These are phyloP conservation scores for Epicoccum nigrum DNA, from an alignment of 2,329 filamentous ascomycete genomes.

Conservation along the genomic window DNA sequence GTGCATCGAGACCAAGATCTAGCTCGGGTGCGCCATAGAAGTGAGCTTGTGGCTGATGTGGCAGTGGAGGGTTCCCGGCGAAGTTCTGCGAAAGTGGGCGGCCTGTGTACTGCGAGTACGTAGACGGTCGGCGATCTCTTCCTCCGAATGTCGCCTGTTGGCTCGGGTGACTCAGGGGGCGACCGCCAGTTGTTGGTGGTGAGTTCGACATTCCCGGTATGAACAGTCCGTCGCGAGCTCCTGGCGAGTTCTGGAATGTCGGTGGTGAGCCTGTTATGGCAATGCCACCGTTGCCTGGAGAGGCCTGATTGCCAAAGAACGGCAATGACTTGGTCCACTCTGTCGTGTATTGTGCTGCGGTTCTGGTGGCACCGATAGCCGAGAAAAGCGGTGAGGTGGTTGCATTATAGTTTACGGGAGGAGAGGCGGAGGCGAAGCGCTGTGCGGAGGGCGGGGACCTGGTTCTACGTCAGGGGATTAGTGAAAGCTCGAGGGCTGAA, in stretches of 20 bases:
- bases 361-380: slow-evolving; percentile 47
- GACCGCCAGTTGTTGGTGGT: slow-evolving; percentile 36
- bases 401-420: slow-evolving; percentile 43
- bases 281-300: slow-evolving; percentile 49
- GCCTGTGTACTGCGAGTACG: slow-evolving; percentile 57
- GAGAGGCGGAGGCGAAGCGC: slow-evolving; percentile 45
- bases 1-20: slow-evolving; percentile 62
- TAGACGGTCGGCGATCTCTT: slow-evolving; percentile 56
- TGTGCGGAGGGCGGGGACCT: slow-evolving; percentile 45
- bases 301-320: slow-evolving; percentile 51
- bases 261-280: slow-evolving; percentile 55
- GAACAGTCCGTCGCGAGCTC: slow-evolving; percentile 38
- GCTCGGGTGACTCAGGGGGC: slow-evolving; percentile 56
- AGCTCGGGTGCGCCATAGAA: slow-evolving; percentile 78
- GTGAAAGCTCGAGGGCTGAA: slow-evolving; percentile 3
- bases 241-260: slow-evolving; percentile 43
- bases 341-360: slow-evolving; percentile 48
- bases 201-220: slow-evolving; percentile 48
- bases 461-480: slow-evolving; percentile 35
- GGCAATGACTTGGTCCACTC: slow-evolving; percentile 56
- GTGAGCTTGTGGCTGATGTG: slow-evolving; percentile 77
- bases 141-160: slow-evolving; percentile 53
- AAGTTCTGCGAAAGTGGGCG: slow-evolving; percentile 54
- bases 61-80: slow-evolving; percentile 66
- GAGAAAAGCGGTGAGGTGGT: slow-evolving; percentile 48